Evolutionary conservation across 176 grass and related monocot genomes (phyloP), one percentile per base, ranked within the genome.

Genomic region (Aegilops umbellulata): DNA sequence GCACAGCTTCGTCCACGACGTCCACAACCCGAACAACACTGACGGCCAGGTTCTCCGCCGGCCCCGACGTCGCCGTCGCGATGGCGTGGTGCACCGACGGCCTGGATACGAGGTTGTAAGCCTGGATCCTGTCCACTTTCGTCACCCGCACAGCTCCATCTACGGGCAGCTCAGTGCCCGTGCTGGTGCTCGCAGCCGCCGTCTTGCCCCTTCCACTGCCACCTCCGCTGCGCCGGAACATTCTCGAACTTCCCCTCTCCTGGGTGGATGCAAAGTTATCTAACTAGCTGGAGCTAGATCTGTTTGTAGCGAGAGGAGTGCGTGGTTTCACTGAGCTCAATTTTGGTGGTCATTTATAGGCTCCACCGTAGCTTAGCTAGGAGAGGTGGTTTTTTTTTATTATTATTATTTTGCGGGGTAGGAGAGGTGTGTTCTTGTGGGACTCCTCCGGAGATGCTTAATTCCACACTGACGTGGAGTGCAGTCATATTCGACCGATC

Each of bases 41-140:
- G 42, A 89, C 67, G 31, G 76, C 62, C 19, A 80, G 16, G 41
- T 67, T 80, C 13, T 83, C 61, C 16, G 30, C 60, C 57, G 71
- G 68, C 67, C 70, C 63, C 17, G 76, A 19, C 16, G 11, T 53
- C 0, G 8, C 6, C 64, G 29, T 34, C 35, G 70, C 9, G 70
- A 14, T 0, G 3, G 38, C 26, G 47, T 22, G 73, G 44, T 76
- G 7, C 65, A 60, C 53, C 4, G 80, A 41, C 22, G 84, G 80
- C 74, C 64, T 90, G 74, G 42, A 35, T 65, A 82, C 31, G 34
- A 86, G 20, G 74, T 87, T 90, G 84, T 87, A 36, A 1, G 80
- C 80, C 42, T 87, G 65, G 10, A 90, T 90, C 74, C 44, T 87
- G 57, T 90, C 89, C 80, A 87, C 89, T 55, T 65, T 90, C 32